Base-by-base conservation (phyloP, 371 early-diverging fungal species). In the Lichtheimia ramosa region DNA sequence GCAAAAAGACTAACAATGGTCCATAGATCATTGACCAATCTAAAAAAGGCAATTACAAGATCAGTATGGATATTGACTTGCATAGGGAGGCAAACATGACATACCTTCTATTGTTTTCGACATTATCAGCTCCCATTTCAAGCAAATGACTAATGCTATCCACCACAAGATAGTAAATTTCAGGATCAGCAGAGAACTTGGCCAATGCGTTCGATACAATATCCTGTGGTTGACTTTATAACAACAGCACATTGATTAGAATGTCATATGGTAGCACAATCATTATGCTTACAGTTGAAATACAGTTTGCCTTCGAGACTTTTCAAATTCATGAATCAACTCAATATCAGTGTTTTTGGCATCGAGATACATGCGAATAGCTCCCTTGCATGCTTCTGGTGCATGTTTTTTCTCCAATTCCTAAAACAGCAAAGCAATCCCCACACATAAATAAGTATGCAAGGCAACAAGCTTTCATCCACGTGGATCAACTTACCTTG, bases 301-400 rank as follows among this genome's bases (percentile, higher is more conserved):
- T 14, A 75, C 59, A 46, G 68, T 76, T 58, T 74, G 77, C n/a
- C 76, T 61, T 23, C 65, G 69, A 1, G 54, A 54, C 23, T 58
- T 72, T 41, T 82, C 73, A 1, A 73, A 66, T 21, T 76, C 77
- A n/a, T 70, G 74, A 41, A 83, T 62, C 48, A 81, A 77, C 8
- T 82, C 74, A 51, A 71, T 54, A 62, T 88, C 89, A 27, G 75
- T 69, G 20, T 75, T 69, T 13, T 73, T 72, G 25, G 79, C 76
- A 15, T 79, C 72, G 23, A 77, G 54, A 51, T 85, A 88, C 42
- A 57, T 59, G 18, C 42, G 39, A n/a, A 61, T 24, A 1, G 42
- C 48, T 16, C n/a, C 14, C 20, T 72, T 68, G 43, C 80, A 69
- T 58, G 75, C 71, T 15, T 74, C 75, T 41, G 74, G 40, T 7